Conservation (phyloP, 768 basidiomycete species). For the Lactarius trivialis region DNA sequence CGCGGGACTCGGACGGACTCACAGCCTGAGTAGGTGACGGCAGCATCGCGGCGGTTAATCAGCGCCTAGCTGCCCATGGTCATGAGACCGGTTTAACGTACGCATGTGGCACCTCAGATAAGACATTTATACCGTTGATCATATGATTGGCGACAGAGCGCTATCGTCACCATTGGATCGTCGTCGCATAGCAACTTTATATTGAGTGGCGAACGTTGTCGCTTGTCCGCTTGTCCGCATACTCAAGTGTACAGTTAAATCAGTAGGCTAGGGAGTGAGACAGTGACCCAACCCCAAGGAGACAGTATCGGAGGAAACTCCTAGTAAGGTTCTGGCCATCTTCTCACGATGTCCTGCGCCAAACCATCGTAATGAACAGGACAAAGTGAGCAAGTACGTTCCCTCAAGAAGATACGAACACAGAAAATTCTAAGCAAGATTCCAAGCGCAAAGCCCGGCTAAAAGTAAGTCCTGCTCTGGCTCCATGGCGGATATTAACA, state of each 20-base stretch:
- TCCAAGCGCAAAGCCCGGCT: not conserved
- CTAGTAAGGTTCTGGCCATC: not conserved
- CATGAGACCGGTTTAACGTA: not conserved
- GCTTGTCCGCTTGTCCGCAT: not conserved
- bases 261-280: not conserved
- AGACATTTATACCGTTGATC: not conserved
- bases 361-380: not conserved
- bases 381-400: not conserved
- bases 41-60: not conserved
- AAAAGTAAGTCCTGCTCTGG: not conserved
- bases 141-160: not conserved
- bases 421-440: not conserved
- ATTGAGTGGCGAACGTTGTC: not conserved
- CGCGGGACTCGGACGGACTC: not conserved
- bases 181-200: not conserved
- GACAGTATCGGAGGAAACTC: not conserved
- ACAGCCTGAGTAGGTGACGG: not conserved
- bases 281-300: not conserved
- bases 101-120: not conserved
- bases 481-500: conserved; percentile 6
- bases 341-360: conserved; percentile 8
- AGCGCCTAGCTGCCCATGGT: not conserved
- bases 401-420: not conserved
- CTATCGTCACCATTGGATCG: not conserved
- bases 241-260: not conserved